These are phyloP conservation scores for Colletotrichum graminicola DNA, from an alignment of 2,329 filamentous ascomycete genomes.

Conservation along the genomic window DNA sequence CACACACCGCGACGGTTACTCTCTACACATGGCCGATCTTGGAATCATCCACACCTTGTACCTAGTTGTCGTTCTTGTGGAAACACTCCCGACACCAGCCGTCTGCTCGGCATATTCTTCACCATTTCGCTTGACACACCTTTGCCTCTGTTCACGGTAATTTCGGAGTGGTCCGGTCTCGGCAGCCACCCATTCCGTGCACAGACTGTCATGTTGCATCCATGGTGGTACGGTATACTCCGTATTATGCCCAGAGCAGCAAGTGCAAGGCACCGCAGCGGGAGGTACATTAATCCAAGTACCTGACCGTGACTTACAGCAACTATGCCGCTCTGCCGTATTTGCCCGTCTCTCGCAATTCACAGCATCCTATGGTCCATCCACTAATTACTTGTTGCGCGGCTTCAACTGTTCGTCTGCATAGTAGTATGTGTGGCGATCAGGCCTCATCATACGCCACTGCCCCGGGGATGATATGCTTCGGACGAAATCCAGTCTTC, in stretches of 20 bases:
- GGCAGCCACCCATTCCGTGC: constrained; percentile 10
- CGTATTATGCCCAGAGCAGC: not conserved
- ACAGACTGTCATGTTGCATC: constrained; percentile 8
- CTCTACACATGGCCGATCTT: not conserved
- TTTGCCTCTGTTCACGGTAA: no score
- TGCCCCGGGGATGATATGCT: no score
- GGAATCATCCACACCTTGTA: not conserved
- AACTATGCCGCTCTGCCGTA: not conserved
- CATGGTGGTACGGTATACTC: not conserved
- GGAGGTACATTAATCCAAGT: not conserved
- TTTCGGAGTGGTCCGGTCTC: not conserved
- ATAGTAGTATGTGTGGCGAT: not conserved
- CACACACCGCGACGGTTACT: not conserved
- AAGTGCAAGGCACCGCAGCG: not conserved
- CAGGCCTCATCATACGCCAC: not conserved
- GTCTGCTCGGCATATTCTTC: not conserved
- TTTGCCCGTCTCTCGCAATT: not conserved
- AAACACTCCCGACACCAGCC: no score
- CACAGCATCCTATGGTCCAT: not conserved
- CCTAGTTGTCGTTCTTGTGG: not conserved
- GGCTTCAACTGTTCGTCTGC: not conserved
- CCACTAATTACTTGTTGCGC: not conserved
- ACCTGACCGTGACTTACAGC: not conserved
- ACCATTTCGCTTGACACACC: not conserved
- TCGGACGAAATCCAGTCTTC: not conserved